Base-by-base conservation (phyloP, 306 rosid genomes). In the Hippophae rhamnoides region DNA sequence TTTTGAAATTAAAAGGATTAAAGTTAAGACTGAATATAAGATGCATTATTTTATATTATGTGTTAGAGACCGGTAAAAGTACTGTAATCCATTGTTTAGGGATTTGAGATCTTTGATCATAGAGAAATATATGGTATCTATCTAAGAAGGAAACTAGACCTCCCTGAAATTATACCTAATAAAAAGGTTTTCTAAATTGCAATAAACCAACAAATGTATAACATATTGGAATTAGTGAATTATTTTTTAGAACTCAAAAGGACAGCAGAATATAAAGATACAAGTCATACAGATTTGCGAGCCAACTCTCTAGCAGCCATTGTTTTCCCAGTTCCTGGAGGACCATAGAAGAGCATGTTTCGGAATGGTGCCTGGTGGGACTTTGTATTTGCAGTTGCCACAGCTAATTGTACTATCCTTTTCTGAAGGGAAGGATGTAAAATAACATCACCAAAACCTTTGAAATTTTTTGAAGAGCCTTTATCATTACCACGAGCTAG, bases 261-360 rank as follows among this genome's bases (percentile, higher is more conserved):
- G 11, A 66, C 41, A 13, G 62, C 13, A 58, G 40, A 60, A 41
- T 13, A 38, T 64, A 57, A 18, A 13, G 69, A 69, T 58, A 40
- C 3, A 4, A 31, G 38, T 54, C 94, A 31, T 88, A 93, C 99
- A 72, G 97, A 93, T 86, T 82, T 93, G 3, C 63, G 85, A 75
- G 99, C 99, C 69, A 93, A 64, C 79, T 88, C 97, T 72, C 99
- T 81, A 27, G 99, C 99, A 52, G 95, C 99, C 99, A 93, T 86
- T 57, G 99, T 93, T 64, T 93, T 93, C 65, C 99, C 99, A 48
- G 99, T 93, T 75, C 99, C 99, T 13, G 97, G 97, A 80, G 99
- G 95, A 14, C 99, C 97, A 75, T 93, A 93, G 68, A 93, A 93
- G 66, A 93, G 88, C 89, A 93, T 88, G 72, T 93, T 93, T 56